Percentiles rank a stretch among this genome's conserved stretches.
Conservation (phyloP, 2,329 filamentous ascomycete species). For the Bipolaris bicolor region DNA sequence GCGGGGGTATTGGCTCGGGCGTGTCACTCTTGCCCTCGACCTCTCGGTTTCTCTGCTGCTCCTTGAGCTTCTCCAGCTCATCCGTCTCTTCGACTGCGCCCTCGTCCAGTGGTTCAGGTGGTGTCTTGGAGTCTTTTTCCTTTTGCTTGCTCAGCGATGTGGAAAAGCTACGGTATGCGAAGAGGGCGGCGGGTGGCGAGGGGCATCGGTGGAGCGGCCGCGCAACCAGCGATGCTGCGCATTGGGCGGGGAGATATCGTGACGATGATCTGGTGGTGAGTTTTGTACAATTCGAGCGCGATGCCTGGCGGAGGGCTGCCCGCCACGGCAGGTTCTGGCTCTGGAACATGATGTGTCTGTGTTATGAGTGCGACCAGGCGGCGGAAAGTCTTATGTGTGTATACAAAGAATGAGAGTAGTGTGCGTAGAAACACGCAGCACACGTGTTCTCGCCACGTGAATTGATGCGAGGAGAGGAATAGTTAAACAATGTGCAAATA, state of each 20-base stretch:
- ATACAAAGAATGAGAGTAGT: constrained; percentile 11
- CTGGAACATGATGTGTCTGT: constrained; percentile 61
- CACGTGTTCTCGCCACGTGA: constrained; percentile 10
- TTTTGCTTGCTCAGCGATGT: constrained; percentile 57
- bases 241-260: constrained; percentile 40
- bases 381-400: constrained; percentile 3
- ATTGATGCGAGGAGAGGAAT: constrained; percentile 13
- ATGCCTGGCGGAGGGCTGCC: constrained; percentile 61
- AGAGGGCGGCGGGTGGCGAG: constrained; percentile 41
- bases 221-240: constrained; percentile 34
- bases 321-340: constrained; percentile 70
- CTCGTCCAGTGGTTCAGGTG: constrained; percentile 54
- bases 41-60: constrained; percentile 51
- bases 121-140: constrained; percentile 60
- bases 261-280: constrained; percentile 34
- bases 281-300: constrained; percentile 49
- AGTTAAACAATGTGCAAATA: constrained; percentile 12
- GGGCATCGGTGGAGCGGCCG: constrained; percentile 31
- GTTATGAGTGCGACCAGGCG: constrained; percentile 10
- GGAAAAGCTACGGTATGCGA: constrained; percentile 47
- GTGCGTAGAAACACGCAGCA: constrained; percentile 5
- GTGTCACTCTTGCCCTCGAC: constrained; percentile 55
- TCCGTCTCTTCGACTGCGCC: constrained; percentile 50
- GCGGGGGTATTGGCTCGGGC: constrained; percentile 58
- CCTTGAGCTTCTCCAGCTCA: constrained; percentile 50